Conservation (phyloP, 768 basidiomycete genomes). For the Sistotremastrum niveocremeum region DNA sequence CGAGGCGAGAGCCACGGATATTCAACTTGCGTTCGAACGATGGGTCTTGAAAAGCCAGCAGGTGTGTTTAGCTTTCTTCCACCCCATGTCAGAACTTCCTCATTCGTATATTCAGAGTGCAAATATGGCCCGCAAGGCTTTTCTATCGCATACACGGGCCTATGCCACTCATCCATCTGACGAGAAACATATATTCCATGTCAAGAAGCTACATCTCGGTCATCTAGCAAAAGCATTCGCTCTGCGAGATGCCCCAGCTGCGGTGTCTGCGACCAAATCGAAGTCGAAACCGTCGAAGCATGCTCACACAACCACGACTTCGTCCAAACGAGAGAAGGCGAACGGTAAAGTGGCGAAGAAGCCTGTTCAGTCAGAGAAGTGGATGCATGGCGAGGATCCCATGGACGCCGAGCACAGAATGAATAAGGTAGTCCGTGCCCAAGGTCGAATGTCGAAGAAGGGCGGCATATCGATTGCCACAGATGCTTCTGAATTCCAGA, state of each 20-base stretch:
- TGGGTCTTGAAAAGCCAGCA: slow-evolving; percentile 72
- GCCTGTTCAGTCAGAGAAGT: slow-evolving; percentile 5
- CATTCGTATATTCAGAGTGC: slow-evolving; percentile 41
- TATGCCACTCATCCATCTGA: slow-evolving; percentile 93
- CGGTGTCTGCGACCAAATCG: slow-evolving; percentile 3
- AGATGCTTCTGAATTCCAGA: slow-evolving; percentile 60
- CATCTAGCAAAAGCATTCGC: slow-evolving; percentile 90
- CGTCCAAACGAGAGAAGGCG: slow-evolving; percentile 3
- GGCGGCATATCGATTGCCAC: slow-evolving; percentile 60
- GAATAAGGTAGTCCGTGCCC: slow-evolving; percentile 71
- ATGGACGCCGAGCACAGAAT: slow-evolving; percentile 66
- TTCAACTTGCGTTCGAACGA: slow-evolving; percentile 86
- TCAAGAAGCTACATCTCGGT: slow-evolving; percentile 86
- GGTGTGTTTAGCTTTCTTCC: slow-evolving; percentile 29
- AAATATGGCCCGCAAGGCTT: slow-evolving; percentile 69
- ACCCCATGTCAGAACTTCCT: slow-evolving; percentile 1
- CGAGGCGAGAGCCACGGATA: slow-evolving; percentile 86
- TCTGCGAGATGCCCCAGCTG: slow-evolving; percentile 60
- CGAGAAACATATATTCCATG: slow-evolving; percentile 95
- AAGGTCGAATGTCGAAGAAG: slow-evolving; percentile 71
- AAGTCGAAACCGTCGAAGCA: neutral
- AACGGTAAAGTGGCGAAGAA: slow-evolving; percentile 6
- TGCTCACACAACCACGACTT: slow-evolving; percentile 1
- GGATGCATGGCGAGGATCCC: slow-evolving; percentile 5
- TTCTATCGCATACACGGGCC: slow-evolving; percentile 84